phyloP scores from a whole-genome alignment of 805 yeast species.

The Suhomyces sp. region DNA sequence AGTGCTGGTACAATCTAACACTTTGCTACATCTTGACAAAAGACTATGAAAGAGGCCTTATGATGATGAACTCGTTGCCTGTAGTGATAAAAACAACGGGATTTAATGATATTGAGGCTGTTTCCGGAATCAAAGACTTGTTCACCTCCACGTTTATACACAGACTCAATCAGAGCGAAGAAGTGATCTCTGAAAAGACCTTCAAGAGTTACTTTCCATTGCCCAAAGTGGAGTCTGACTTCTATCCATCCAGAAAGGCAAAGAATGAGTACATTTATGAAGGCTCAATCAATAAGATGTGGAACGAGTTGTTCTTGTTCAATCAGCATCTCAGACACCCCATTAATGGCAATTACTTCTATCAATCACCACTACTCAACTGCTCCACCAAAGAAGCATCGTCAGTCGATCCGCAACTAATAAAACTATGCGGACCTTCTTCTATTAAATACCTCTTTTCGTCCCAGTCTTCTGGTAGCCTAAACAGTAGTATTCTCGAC shows the following conservation, averaged over 20 bases:
- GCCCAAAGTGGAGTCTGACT: conserved; percentile 15
- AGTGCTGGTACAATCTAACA: conserved; percentile 66
- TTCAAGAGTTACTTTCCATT: conserved; percentile 28
- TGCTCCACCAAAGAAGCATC: conserved; percentile 33
- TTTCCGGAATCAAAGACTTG: conserved; percentile 26
- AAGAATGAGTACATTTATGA: conserved; percentile 8
- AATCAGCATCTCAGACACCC: conserved; percentile 35
- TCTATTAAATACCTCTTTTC: conserved; percentile 26
- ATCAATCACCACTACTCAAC: conserved; percentile 34
- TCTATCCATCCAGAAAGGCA: neutral
- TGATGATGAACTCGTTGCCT: conserved; percentile 73
- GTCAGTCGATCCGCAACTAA: conserved; percentile 31
- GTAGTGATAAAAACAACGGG: conserved; percentile 29
- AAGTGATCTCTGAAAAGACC: conserved; percentile 27
- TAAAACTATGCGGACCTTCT: conserved; percentile 26
- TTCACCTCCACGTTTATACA: conserved; percentile 19
- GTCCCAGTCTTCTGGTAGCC: conserved; percentile 29
- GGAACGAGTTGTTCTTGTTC: conserved; percentile 31
- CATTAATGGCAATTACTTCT: conserved; percentile 31
- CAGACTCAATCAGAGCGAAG: conserved; percentile 17
- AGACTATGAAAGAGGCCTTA: conserved; percentile 58
- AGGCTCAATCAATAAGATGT: conserved; percentile 31
- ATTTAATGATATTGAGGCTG: conserved; percentile 14
- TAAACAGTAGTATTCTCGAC: conserved; percentile 28
- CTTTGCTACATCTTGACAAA: conserved; percentile 55